These are phyloP conservation scores for Huntiella omanensis DNA, from an alignment of 2,329 filamentous ascomycete genomes.

Conservation along the genomic window DNA sequence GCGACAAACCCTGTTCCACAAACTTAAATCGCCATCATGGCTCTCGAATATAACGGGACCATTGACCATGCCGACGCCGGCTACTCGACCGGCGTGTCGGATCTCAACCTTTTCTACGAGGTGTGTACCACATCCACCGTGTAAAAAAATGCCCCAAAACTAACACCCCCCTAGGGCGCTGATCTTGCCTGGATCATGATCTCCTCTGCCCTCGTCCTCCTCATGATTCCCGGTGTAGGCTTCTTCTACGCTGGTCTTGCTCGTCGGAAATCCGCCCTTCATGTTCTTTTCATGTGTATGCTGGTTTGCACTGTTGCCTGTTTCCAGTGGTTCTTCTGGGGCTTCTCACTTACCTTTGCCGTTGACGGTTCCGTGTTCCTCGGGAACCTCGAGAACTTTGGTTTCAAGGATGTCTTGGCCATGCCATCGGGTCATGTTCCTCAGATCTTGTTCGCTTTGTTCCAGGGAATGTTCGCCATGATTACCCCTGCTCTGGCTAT, in stretches of 20 bases:
- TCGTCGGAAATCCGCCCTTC: constrained; percentile 72
- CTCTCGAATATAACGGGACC: constrained; percentile 31
- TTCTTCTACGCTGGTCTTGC: constrained; percentile 91
- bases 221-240: constrained; percentile 86
- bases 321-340: constrained; percentile 96
- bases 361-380: constrained; percentile 62
- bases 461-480: constrained; percentile 75
- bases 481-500: constrained; percentile 52
- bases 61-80: constrained; percentile 29
- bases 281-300: constrained; percentile 69
- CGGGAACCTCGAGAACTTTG: constrained; percentile 64
- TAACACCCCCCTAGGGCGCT: constrained; percentile 37
- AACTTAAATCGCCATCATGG: constrained; percentile 15
- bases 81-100: constrained; percentile 32
- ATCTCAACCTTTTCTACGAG: constrained; percentile 76
- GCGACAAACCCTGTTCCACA: not conserved
- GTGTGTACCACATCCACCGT: constrained; percentile 24
- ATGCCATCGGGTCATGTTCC: constrained; percentile 53
- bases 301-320: constrained; percentile 62
- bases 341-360: constrained; percentile 71
- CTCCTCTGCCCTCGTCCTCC: constrained; percentile 59
- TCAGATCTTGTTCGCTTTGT: constrained; percentile 68
- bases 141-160: not conserved
- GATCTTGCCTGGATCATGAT: constrained; percentile 69
- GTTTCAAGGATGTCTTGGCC: constrained; percentile 57